Percentiles rank a stretch among this genome's conserved stretches.
Evolutionary conservation across 2,329 filamentous ascomycete species (phyloP).

Genomic region (Diaporthe vaccinii): DNA sequence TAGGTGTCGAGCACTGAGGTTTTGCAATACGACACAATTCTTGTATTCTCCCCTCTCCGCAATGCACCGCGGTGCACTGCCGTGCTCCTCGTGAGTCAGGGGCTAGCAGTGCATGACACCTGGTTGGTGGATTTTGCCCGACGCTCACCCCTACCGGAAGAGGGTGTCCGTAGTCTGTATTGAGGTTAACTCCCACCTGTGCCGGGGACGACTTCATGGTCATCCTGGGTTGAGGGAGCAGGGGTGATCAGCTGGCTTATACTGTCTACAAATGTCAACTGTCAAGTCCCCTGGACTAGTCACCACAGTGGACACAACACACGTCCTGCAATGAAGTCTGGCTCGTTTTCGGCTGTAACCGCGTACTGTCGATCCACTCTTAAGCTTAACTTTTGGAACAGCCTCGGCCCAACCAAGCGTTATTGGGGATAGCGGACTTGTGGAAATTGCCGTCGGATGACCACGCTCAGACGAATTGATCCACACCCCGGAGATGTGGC

Average conservation of each 20-base stretch:
- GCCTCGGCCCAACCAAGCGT: constrained; percentile 16
- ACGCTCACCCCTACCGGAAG: constrained; percentile 6
- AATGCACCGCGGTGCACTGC: not conserved
- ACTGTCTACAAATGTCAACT: not conserved
- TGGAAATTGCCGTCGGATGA: constrained; percentile 16
- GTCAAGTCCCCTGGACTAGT: not conserved
- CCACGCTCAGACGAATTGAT: not conserved
- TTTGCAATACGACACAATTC: constrained; percentile 6
- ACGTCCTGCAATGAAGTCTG: not conserved
- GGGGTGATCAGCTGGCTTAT: not conserved
- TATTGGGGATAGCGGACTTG: constrained; percentile 6
- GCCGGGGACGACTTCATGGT: not conserved
- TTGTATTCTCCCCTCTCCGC: not conserved
- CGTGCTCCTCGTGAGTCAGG: not conserved
- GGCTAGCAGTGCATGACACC: not conserved
- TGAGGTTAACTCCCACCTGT: not conserved
- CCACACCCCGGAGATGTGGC: constrained; percentile 21
- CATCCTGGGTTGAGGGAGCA: not conserved
- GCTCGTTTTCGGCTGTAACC: constrained; percentile 13
- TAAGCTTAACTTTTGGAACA: constrained; percentile 30
- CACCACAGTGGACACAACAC: not conserved
- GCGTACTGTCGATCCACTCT: constrained; percentile 28
- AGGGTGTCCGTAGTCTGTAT: constrained; percentile 15
- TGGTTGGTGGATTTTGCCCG: constrained; percentile 29
- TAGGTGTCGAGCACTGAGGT: not conserved